These are phyloP conservation scores for Nigrospora oryzae DNA, from an alignment of 2,329 filamentous ascomycete species.

Conservation along the genomic window DNA sequence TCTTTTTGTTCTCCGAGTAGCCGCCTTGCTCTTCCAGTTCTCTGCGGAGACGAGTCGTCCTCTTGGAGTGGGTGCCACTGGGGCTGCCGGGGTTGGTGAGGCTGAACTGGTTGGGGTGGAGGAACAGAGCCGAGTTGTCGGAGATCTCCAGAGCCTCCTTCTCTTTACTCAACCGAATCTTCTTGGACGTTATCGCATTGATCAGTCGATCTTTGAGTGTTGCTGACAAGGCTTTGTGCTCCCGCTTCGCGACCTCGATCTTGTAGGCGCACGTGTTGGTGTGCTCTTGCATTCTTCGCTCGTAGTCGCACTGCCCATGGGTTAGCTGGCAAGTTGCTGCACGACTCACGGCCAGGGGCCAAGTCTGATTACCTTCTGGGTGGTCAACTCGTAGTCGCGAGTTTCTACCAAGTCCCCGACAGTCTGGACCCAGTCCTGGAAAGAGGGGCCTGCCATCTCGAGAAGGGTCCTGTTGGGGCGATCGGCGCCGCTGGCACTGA, in stretches of 20 bases:
- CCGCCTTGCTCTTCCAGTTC: constrained; percentile 50
- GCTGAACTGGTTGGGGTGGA: constrained; percentile 62
- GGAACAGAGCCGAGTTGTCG: constrained; percentile 54
- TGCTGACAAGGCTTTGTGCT: constrained; percentile 48
- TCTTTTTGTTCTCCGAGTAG: constrained; percentile 50
- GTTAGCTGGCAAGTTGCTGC: no score
- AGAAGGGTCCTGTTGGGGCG: constrained; percentile 47
- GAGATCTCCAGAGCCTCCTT: constrained; percentile 62
- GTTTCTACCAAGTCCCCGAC: constrained; percentile 84
- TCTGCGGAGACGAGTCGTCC: constrained; percentile 52
- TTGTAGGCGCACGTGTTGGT: constrained; percentile 53
- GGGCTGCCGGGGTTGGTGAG: constrained; percentile 57
- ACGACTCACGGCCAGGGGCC: neutral
- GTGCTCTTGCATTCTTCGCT: constrained; percentile 52
- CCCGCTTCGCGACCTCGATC: constrained; percentile 52
- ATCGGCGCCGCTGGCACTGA: constrained; percentile 24
- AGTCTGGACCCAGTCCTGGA: constrained; percentile 76
- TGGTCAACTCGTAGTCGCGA: constrained; percentile 73
- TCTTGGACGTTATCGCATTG: constrained; percentile 57
- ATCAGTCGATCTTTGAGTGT: constrained; percentile 60
- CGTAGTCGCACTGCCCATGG: constrained; percentile 47
- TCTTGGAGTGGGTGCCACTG: constrained; percentile 54
- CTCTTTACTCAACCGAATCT: constrained; percentile 54
- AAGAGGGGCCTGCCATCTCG: constrained; percentile 74
- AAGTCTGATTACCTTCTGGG: constrained; percentile 59